Base-by-base conservation (phyloP, 192 early-diverging fungal genomes). In the Globomyces pollinis-pini region DNA sequence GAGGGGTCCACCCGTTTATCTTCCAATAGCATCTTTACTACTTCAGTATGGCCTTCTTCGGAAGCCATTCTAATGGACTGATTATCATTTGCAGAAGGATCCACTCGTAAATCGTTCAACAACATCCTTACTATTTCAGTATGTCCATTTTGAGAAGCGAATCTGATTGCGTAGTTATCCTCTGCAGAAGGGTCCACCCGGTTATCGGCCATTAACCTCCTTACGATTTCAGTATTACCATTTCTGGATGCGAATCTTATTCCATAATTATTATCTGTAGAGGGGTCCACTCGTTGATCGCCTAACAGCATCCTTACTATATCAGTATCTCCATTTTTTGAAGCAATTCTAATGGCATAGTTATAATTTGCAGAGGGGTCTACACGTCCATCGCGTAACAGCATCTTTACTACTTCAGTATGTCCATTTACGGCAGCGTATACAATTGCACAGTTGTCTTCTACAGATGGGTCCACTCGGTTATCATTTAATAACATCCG, bases 1-100 rank as follows among this genome's bases (percentile, higher is more conserved):
- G 38, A 23, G 7, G 55, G 55, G 39, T 57, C 55, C 11, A 57
- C 55, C 31, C 32, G 23, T 13, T 28, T 28, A 39, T 57, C 9
- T 31, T 29, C 21, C 36, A 57, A 32, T 8, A 57, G 16, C 8
- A 57, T 9, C 21, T 57, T 23, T 33, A 33, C 50, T 33, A 51
- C 31, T 51, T 51, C 24, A 23, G 30, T 26, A 3, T 33, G 3
- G 1, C 50, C 50, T 33, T 8, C 16, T 7, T 51, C 28, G 3
- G 30, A 3, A n/a, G 50, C 50, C 6, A 51, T 33, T 26, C 50
- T 26, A 5, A 51, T 51, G 1, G 30, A n/a, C 16, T 30, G 30
- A 33, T 51, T 51, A 20, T 51, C 24, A 16, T 2, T 33, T 9
- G 16, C 50, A n/a, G 50, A 51, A 15, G 50, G 50, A 33, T 51